These are phyloP conservation scores for Trichophyton simii DNA, from an alignment of 2,329 filamentous ascomycete genomes.

Conservation along the genomic window DNA sequence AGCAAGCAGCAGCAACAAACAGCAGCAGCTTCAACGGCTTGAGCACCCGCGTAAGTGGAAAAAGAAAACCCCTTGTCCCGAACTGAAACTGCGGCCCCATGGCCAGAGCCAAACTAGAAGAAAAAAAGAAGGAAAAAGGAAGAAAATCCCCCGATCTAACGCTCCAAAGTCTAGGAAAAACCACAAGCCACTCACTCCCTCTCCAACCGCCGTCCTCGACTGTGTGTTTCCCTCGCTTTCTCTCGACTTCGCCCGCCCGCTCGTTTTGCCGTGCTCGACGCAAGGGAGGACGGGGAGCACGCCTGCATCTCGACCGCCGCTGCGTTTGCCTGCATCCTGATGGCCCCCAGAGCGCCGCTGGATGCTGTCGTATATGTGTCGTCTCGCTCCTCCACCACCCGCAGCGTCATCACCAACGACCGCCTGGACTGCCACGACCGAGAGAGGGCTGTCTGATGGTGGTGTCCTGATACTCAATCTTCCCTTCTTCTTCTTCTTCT, in stretches of 20 bases:
- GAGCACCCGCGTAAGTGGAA: background rate
- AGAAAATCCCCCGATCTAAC: background rate
- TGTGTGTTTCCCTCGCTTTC: background rate
- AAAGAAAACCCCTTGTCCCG: background rate
- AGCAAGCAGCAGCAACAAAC: no score
- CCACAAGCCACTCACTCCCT: background rate
- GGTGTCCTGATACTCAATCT: background rate
- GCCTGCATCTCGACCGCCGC: background rate
- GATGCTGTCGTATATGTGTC: background rate
- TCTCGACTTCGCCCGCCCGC: background rate
- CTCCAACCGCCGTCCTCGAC: background rate
- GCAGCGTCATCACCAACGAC: background rate
- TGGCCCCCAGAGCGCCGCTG: background rate
- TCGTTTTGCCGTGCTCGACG: background rate
- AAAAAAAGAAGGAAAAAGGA: background rate
- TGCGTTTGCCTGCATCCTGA: background rate
- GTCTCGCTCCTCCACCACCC: background rate
- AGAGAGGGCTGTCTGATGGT: background rate
- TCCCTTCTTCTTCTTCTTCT: background rate
- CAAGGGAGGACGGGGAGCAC: background rate
- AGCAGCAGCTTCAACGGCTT: background rate
- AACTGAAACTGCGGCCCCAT: background rate
- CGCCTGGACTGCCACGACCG: background rate
- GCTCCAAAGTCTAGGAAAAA: background rate
- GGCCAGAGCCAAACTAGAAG: background rate